A percentile compares a stretch with the other conserved stretches of the same genome.
These are phyloP conservation scores for Arachis hypogaea DNA, from an alignment of 306 rosid genomes.

Conservation along the genomic window DNA sequence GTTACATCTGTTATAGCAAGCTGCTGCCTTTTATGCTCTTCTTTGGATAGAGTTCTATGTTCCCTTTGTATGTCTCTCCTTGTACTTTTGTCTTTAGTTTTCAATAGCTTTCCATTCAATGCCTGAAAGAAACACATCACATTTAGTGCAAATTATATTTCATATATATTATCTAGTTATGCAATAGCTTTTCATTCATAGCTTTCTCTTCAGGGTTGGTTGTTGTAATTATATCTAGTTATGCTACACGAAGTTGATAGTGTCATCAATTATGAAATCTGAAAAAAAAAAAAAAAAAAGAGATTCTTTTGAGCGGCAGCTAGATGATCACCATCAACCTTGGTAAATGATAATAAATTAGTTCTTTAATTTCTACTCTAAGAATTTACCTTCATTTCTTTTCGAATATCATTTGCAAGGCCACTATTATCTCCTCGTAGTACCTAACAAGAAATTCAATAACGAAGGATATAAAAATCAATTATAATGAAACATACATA, in stretches of 20 bases:
- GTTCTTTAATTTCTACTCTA: slow-evolving; percentile 14
- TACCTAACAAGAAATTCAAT: slow-evolving; percentile 59
- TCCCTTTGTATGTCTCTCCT: slow-evolving; percentile 92
- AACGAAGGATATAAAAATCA: slow-evolving; percentile 38
- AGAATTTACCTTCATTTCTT: slow-evolving; percentile 91
- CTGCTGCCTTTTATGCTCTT: slow-evolving; percentile 96
- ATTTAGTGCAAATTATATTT: slow-evolving; percentile 24
- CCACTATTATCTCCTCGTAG: slow-evolving; percentile 94
- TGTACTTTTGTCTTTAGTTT: slow-evolving; percentile 80
- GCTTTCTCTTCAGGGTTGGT: not conserved
- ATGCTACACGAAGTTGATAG: slow-evolving; percentile 22
- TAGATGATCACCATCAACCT: slow-evolving; percentile 25
- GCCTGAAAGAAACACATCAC: slow-evolving; percentile 55
- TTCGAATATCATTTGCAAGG: slow-evolving; percentile 97
- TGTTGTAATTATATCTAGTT: slow-evolving; percentile 16
- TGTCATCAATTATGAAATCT: slow-evolving; percentile 4
- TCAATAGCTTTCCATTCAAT: slow-evolving; percentile 90
- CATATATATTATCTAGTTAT: not conserved
- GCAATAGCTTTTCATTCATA: too few species aligned
- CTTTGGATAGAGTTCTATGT: slow-evolving; percentile 87
- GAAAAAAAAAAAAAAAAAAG: not conserved
- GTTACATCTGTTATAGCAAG: slow-evolving; percentile 91
- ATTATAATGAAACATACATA: slow-evolving; percentile 9
- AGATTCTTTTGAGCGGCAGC: slow-evolving; percentile 14
- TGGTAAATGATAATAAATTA: slow-evolving; percentile 14